Conservation (phyloP, 2,329 filamentous ascomycete species). For the Cercospora zeina region DNA sequence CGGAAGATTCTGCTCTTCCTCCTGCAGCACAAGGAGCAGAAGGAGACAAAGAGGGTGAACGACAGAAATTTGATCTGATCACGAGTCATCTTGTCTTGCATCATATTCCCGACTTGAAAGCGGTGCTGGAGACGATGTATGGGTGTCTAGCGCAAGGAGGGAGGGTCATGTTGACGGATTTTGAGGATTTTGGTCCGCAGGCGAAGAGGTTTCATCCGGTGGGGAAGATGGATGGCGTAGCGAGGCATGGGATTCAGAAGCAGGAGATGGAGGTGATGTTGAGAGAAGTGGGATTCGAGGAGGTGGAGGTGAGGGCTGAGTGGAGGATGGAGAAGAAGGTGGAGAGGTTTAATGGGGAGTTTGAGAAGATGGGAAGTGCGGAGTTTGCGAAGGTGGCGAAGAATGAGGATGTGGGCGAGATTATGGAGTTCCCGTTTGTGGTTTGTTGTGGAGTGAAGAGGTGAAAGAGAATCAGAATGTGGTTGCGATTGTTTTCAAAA, state of each 20-base stretch:
- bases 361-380: conserved; percentile 28
- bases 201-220: conserved; percentile 33
- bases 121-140: conserved; percentile 32
- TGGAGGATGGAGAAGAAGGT: conserved; percentile 36
- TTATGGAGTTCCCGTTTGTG: conserved; percentile 34
- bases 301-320: conserved; percentile 28
- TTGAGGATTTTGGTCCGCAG: conserved; percentile 33
- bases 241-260: conserved; percentile 33
- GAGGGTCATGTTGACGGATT: conserved; percentile 34
- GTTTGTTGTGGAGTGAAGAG: conserved; percentile 30
- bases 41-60: conserved; percentile 12
- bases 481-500: background rate
- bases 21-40: background rate
- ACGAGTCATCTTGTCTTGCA: conserved; percentile 35
- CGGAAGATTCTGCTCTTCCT: conserved; percentile 30
- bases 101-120: conserved; percentile 31
- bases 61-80: conserved; percentile 34
- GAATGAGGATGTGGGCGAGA: conserved; percentile 23
- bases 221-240: conserved; percentile 32
- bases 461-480: background rate
- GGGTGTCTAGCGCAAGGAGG: conserved; percentile 30
- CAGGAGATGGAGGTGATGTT: conserved; percentile 28
- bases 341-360: conserved; percentile 37
- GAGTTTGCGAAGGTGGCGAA: conserved; percentile 28
- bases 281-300: conserved; percentile 27